phyloP scores from a whole-genome alignment of 257 asterid genomes.

The Petunia axillaris region DNA sequence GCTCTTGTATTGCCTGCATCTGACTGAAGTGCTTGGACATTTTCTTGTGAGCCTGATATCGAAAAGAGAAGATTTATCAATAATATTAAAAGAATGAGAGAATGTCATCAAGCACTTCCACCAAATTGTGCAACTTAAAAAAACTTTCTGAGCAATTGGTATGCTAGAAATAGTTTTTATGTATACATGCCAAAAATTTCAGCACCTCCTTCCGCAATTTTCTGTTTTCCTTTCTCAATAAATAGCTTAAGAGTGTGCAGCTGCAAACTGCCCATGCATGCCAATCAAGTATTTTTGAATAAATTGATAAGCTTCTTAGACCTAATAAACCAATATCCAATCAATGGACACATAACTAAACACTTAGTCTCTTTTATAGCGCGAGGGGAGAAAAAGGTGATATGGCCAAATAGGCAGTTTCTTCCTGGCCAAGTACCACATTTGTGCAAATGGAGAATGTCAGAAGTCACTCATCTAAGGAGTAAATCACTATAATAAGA shows the following conservation, averaged over 20 bases:
- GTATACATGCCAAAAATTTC: background rate
- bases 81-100: constrained; percentile 21
- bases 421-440: constrained; percentile 4
- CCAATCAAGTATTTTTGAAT: background rate
- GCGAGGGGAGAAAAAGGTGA: background rate
- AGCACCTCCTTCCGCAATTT: constrained; percentile 16
- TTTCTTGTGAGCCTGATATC: constrained; percentile 77
- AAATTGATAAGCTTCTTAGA: background rate
- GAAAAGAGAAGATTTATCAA: constrained; percentile 8
- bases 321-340: background rate
- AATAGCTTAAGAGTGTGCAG: background rate
- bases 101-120: constrained; percentile 10
- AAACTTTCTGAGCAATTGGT: background rate
- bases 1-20: constrained; percentile 85
- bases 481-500: background rate
- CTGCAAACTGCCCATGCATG: background rate
- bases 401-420: background rate
- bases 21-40: constrained; percentile 64
- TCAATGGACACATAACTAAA: background rate
- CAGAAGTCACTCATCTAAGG: background rate
- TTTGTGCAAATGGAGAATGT: background rate
- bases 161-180: background rate
- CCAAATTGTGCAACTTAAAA: background rate
- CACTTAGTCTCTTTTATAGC: too few relatives aligned
- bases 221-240: constrained; percentile 1